Evolutionary conservation across 2,329 filamentous ascomycete species (phyloP).

Genomic region (Cryphonectria japonica): DNA sequence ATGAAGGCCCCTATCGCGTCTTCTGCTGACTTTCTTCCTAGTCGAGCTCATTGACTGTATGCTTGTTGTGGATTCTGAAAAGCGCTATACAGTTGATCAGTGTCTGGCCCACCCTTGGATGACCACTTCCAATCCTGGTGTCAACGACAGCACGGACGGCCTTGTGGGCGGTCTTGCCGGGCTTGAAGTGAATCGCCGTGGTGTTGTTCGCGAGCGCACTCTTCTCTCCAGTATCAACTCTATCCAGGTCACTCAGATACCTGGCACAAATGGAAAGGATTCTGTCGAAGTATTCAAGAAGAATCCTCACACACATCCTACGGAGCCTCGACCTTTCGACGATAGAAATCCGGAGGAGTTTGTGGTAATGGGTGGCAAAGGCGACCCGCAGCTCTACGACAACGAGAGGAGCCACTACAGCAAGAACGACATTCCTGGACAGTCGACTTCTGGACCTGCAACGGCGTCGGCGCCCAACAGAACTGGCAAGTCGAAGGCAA

Average conservation of each 20-base stretch:
- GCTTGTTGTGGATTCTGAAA: conserved; percentile 84
- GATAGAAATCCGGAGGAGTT: conserved; percentile 75
- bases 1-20: background rate
- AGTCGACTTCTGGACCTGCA: conserved; percentile 29
- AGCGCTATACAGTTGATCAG: conserved; percentile 85
- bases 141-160: conserved; percentile 88
- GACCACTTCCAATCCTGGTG: conserved; percentile 61
- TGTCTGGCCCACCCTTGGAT: conserved; percentile 93
- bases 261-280: conserved; percentile 56
- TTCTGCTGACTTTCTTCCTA: conserved; percentile 32
- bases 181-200: conserved; percentile 83
- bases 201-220: conserved; percentile 80
- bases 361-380: conserved; percentile 81
- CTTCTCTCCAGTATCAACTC: conserved; percentile 82
- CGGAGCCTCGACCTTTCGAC: conserved; percentile 69
- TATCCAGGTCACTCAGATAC: conserved; percentile 61
- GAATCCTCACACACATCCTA: conserved; percentile 53
- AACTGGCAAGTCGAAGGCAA: conserved; percentile 21
- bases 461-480: conserved; percentile 31
- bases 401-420: conserved; percentile 62
- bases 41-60: conserved; percentile 93
- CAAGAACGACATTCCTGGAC: conserved; percentile 41
- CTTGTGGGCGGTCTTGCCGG: conserved; percentile 83
- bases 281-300: conserved; percentile 77
- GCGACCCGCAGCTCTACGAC: conserved; percentile 77